Evolutionary conservation across 768 basidiomycete species (phyloP), one percentile per base, ranked within the genome.

Genomic region (Mycena venus): DNA sequence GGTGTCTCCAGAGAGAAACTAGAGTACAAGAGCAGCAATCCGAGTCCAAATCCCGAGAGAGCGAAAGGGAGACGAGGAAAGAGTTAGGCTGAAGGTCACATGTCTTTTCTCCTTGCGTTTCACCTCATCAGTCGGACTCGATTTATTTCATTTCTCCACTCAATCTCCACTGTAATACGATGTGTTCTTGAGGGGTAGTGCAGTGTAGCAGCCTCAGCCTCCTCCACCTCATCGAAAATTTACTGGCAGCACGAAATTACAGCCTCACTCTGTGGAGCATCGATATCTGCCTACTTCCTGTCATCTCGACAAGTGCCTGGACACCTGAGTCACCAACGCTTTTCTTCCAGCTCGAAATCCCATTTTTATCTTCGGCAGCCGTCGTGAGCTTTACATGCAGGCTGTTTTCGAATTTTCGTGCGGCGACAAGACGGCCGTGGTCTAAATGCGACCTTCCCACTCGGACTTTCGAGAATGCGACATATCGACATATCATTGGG

Each of bases 1-100:
- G 75, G 55, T 42, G 64, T 25, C 71, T 72, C 72, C 29, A 29
- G 56, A 44, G 58, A 62, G 71, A 68, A 47, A 47, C 69, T 47
- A 61, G 63, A 38, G 32, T 47, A 62, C 64, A 70, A 70, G 38
- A 56, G 27, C 63, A 36, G 17, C 5, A 21, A 11, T 70, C 51
- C 62, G 63, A n/a, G 42, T 42, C 32, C 61, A 25, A 62, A n/a
- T 29, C 68, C 29, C 49, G 17, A 58, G 44, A 58, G 65, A 38
- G 23, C 27, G 25, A 32, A 51, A 32, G 42, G 60, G 56, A 58
- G 27, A 32, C 11, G 27, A 40, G 31, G 27, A 31, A 12, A 34
- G 27, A 44, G 27, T 15, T 32, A 38, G n/a, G 56, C 42, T 27
- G 19, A 38, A 9, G 21, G 19, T 31, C 15, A n/a, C n/a, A n/a